Evolutionary conservation across 306 rosid genomes (phyloP).

Genomic region (Pueraria montana): DNA sequence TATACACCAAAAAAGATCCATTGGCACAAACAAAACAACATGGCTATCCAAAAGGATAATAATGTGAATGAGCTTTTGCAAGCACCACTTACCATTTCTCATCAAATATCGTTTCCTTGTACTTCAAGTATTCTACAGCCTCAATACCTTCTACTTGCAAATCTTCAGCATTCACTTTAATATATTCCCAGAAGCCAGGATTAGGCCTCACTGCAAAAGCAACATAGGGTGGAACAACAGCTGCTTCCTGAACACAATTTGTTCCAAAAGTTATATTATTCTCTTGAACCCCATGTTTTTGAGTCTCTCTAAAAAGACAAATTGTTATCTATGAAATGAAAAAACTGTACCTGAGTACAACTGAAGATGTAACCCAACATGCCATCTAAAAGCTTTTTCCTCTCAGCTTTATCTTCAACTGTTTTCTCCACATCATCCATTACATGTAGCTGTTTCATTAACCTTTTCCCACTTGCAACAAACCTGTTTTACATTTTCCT

Average conservation of each 20-base stretch:
- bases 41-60: constrained; percentile 1
- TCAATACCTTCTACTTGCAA: constrained; percentile 75
- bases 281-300: not conserved
- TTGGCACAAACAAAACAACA: not conserved
- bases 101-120: constrained; percentile 67
- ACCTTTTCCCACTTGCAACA: constrained; percentile 60
- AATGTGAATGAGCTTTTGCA: not conserved
- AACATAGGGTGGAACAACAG: constrained; percentile 83
- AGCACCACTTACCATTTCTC: constrained; percentile 45
- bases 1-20: not conserved
- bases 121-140: constrained; percentile 72
- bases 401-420: constrained; percentile 72
- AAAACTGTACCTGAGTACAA: constrained; percentile 74
- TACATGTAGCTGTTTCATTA: constrained; percentile 67
- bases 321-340: not conserved
- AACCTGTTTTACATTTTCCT: constrained; percentile 50
- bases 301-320: not conserved
- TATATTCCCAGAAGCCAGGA: constrained; percentile 96
- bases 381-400: constrained; percentile 72
- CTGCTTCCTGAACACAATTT: constrained; percentile 72
- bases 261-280: not conserved
- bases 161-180: constrained; percentile 76
- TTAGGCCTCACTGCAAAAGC: constrained; percentile 87
- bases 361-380: constrained; percentile 75
- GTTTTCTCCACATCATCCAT: constrained; percentile 73